A percentile compares a stretch with the other conserved stretches of the same genome.
These are phyloP conservation scores for Sarcocystis neurona DNA, from an alignment of 169 alveolate genomes.

Conservation along the genomic window DNA sequence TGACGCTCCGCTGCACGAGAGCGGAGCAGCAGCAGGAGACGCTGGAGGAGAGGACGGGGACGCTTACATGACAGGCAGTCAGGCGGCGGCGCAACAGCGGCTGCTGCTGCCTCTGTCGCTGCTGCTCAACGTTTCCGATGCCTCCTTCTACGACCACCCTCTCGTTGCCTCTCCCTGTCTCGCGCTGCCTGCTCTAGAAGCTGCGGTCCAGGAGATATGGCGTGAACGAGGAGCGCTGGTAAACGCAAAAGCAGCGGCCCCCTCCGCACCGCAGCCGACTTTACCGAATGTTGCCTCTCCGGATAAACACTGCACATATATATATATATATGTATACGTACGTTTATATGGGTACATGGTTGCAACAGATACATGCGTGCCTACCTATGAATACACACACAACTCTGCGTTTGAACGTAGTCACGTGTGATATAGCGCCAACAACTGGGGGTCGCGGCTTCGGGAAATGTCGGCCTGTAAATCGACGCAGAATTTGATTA, in stretches of 20 bases:
- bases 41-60: not conserved
- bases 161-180: conserved; percentile 2
- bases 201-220: conserved; percentile 33
- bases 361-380: not conserved
- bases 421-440: too few relatives aligned
- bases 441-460: too few relatives aligned
- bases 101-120: conserved; percentile 9
- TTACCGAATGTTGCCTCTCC: too few relatives aligned
- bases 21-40: not conserved
- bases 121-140: not conserved
- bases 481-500: too few relatives aligned
- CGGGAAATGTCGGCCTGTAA: too few relatives aligned
- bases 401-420: not conserved
- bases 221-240: conserved; percentile 28
- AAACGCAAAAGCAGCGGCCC: not conserved
- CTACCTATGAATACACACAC: not conserved
- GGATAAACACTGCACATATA: too few relatives aligned
- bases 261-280: too few relatives aligned
- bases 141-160: conserved; percentile 24
- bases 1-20: not conserved
- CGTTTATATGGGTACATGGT: not conserved
- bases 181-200: conserved; percentile 34
- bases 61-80: not conserved
- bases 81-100: not conserved
- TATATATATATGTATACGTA: too few relatives aligned